Evolutionary conservation across 2,329 filamentous ascomycete genomes (phyloP).

Genomic region (Aschersonia sp.): DNA sequence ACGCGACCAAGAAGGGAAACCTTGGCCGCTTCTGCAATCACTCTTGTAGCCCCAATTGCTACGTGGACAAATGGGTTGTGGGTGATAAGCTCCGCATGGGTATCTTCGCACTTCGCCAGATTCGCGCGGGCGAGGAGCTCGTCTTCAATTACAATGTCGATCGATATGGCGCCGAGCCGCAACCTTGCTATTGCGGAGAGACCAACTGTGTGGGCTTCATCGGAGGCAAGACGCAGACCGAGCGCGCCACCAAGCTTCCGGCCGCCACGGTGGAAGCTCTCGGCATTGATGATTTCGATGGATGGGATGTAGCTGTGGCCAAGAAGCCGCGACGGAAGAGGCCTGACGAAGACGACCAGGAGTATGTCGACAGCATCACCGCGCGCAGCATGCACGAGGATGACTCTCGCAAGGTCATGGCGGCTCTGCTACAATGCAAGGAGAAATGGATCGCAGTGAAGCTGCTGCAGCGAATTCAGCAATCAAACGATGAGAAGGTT

Average conservation of each 20-base stretch:
- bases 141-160: conserved; percentile 99
- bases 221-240: conserved; percentile 93
- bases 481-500: conserved; percentile 73
- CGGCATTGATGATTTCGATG: conserved; percentile 83
- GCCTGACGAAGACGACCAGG: conserved; percentile 79
- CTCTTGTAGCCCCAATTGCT: conserved; percentile 97
- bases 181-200: conserved; percentile 93
- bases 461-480: conserved; percentile 75
- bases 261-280: conserved; percentile 85
- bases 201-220: conserved; percentile 92
- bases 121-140: conserved; percentile 82
- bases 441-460: conserved; percentile 99
- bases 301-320: conserved; percentile 80
- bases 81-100: conserved; percentile 97
- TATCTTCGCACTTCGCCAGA: conserved; percentile 79
- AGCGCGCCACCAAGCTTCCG: conserved; percentile 83
- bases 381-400: conserved; percentile 66
- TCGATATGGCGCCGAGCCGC: conserved; percentile 89
- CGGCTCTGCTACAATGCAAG: conserved; percentile 90
- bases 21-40: conserved; percentile 97
- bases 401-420: conserved; percentile 89
- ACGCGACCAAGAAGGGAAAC: conserved; percentile 93
- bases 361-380: conserved; percentile 84
- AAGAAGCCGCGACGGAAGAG: conserved; percentile 92
- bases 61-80: conserved; percentile 99